A percentile compares a stretch with the other conserved stretches of the same genome.
Evolutionary conservation across 2,329 filamentous ascomycete species (phyloP).

Genomic region (Torrubiella hemipterigena): DNA sequence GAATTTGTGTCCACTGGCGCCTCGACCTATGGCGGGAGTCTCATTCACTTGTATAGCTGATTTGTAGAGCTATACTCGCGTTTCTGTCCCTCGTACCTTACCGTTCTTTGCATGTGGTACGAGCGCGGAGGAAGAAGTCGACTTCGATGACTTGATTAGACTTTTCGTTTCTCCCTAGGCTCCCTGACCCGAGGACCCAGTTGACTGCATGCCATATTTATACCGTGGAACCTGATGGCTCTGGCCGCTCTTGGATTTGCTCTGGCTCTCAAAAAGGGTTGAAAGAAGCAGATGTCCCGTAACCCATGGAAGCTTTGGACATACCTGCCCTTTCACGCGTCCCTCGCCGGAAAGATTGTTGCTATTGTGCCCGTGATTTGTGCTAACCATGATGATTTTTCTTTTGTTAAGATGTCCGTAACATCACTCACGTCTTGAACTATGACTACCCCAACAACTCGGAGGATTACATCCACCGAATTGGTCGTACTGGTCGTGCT

Average conservation of each 20-base stretch:
- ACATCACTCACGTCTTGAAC: conserved; percentile 99
- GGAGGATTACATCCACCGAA: conserved; percentile 96
- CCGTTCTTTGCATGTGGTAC: conserved; percentile 49
- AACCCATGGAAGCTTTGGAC: conserved; percentile 22
- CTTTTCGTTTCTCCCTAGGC: conserved; percentile 42
- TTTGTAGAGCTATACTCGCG: conserved; percentile 60
- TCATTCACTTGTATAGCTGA: conserved; percentile 25
- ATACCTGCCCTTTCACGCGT: conserved; percentile 14
- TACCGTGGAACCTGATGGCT: neutral
- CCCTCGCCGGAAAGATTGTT: conserved; percentile 44
- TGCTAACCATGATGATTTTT: conserved; percentile 69
- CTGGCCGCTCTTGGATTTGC: conserved; percentile 44
- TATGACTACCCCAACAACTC: conserved; percentile 99
- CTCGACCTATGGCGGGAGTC: conserved; percentile 60
- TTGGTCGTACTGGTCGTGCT: conserved; percentile 90
- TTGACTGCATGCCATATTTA: conserved; percentile 43
- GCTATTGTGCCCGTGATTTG: conserved; percentile 35
- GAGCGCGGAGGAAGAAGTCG: conserved; percentile 66
- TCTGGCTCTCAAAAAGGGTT: conserved; percentile 40
- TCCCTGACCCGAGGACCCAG: conserved; percentile 44
- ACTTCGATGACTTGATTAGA: conserved; percentile 60
- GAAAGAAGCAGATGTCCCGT: conserved; percentile 37
- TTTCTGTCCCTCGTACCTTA: too few relatives aligned
- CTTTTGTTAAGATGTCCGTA: conserved; percentile 82
- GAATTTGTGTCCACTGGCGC: conserved; percentile 74